A percentile compares a stretch with the other conserved stretches of the same genome.
phyloP scores from a whole-genome alignment of 441 rosid species.

The Daphne laureola region DNA sequence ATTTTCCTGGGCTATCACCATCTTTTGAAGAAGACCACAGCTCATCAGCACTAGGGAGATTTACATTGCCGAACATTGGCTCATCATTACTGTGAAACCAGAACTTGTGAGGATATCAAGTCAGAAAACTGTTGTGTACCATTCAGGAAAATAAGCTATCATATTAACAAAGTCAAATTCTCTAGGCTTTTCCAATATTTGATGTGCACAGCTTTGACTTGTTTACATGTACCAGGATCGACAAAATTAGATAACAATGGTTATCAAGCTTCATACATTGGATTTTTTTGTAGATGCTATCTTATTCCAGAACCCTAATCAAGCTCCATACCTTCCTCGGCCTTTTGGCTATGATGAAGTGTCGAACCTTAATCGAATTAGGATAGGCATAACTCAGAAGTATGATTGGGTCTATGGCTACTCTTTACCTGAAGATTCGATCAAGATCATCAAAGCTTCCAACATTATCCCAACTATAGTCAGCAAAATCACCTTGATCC shows the following conservation, averaged over 20 bases:
- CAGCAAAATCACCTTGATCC: constrained; percentile 75
- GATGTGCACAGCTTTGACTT: too few species aligned
- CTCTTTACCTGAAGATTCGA: constrained; percentile 81
- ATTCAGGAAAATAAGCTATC: constrained; percentile 1
- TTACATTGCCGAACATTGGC: constrained; percentile 70
- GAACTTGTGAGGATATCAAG: constrained; percentile 85
- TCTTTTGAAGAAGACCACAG: constrained; percentile 78
- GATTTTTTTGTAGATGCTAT: too few species aligned
- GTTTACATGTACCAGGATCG: too few species aligned
- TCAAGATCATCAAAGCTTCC: constrained; percentile 98
- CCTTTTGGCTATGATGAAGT: constrained; percentile 64
- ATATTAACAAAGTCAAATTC: too few species aligned
- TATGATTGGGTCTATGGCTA: constrained; percentile 7
- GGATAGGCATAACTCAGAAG: too few species aligned
- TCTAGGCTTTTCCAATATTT: too few species aligned
- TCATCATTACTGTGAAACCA: constrained; percentile 96
- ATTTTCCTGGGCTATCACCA: constrained; percentile 40
- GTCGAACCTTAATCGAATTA: constrained; percentile 14
- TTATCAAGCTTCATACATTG: constrained; percentile 2
- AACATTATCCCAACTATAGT: constrained; percentile 84
- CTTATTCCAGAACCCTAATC: too few species aligned
- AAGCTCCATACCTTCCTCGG: constrained; percentile 34
- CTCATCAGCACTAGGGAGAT: constrained; percentile 60
- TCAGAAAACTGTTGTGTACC: constrained; percentile 29
- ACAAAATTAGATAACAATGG: not conserved